Conservation (phyloP, 1,139 yeast species). For the Suhomyces bokatorum region DNA sequence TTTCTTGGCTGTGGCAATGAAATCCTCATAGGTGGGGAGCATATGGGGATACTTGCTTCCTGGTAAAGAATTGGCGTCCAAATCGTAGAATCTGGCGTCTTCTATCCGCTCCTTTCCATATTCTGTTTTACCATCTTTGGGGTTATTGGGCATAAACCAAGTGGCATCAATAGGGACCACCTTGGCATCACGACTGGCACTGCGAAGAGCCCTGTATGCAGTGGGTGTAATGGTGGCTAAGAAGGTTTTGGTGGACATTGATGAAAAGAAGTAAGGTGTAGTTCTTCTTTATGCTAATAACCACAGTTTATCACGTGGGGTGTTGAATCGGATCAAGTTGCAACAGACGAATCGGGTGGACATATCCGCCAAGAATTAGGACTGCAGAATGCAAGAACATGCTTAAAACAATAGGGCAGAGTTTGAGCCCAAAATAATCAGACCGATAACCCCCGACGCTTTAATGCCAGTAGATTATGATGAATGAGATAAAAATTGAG, state of each 20-base stretch:
- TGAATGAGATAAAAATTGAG: too few relatives aligned
- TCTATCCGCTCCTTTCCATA: slow-evolving; percentile 61
- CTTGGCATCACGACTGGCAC: slow-evolving; percentile 24
- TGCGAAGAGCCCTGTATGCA: slow-evolving; percentile 23
- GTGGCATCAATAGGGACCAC: slow-evolving; percentile 81
- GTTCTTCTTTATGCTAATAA: neutral
- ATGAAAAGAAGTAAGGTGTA: neutral
- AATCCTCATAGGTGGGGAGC: slow-evolving; percentile 66
- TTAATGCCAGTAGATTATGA: too few relatives aligned
- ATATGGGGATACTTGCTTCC: slow-evolving; percentile 78
- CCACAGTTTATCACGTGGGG: slow-evolving; percentile 5
- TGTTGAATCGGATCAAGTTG: neutral
- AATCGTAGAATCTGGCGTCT: slow-evolving; percentile 73
- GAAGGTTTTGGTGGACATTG: slow-evolving; percentile 10
- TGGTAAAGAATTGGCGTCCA: slow-evolving; percentile 65
- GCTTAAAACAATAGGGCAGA: too few relatives aligned
- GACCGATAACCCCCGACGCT: too few relatives aligned
- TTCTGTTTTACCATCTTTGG: slow-evolving; percentile 59
- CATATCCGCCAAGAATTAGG: neutral
- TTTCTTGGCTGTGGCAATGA: slow-evolving; percentile 52
- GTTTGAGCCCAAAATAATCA: too few relatives aligned
- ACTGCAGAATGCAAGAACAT: neutral
- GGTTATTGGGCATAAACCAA: slow-evolving; percentile 85
- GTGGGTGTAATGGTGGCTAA: slow-evolving; percentile 20
- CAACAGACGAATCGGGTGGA: too few relatives aligned